phyloP scores from a whole-genome alignment of 1,284 basidiomycete genomes.

The Porphyrellus sp. region DNA sequence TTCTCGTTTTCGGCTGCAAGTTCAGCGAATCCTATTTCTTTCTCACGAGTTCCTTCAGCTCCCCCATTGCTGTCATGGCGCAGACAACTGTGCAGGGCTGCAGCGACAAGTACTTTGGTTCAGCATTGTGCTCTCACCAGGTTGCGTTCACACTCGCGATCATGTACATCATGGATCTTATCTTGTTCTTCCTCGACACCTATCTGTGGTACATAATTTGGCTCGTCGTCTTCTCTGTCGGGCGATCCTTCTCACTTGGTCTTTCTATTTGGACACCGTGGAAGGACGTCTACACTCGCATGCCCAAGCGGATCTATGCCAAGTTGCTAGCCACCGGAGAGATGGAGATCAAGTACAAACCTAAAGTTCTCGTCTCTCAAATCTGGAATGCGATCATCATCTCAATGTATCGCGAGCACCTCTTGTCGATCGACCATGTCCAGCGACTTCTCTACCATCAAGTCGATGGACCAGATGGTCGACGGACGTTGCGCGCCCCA shows the following conservation, averaged over 20 bases:
- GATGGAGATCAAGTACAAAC: conserved; percentile 97
- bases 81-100: conserved; percentile 90
- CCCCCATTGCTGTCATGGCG: conserved; percentile 88
- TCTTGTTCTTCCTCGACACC: conserved; percentile 94
- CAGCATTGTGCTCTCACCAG: conserved; percentile 80
- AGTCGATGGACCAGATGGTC: conserved; percentile 80
- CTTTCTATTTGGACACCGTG: conserved; percentile 97
- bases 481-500: conserved; percentile 85
- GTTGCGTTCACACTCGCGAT: conserved; percentile 89
- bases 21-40: conserved; percentile 95
- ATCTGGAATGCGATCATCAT: conserved; percentile 99
- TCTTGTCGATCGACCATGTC: conserved; percentile 94
- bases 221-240: conserved; percentile 93
- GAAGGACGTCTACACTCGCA: conserved; percentile 89
- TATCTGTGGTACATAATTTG: conserved; percentile 98
- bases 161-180: conserved; percentile 96
- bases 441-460: conserved; percentile 95
- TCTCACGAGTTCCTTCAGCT: conserved; percentile 92
- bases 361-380: conserved; percentile 95
- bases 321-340: conserved; percentile 88
- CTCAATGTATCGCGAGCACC: conserved; percentile 96
- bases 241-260: conserved; percentile 82
- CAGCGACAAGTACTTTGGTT: conserved; percentile 79
- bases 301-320: conserved; percentile 93
- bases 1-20: conserved; percentile 91